phyloP scores from a whole-genome alignment of 2,329 filamentous ascomycete species.

The Pseudogymnoascus sp. region DNA sequence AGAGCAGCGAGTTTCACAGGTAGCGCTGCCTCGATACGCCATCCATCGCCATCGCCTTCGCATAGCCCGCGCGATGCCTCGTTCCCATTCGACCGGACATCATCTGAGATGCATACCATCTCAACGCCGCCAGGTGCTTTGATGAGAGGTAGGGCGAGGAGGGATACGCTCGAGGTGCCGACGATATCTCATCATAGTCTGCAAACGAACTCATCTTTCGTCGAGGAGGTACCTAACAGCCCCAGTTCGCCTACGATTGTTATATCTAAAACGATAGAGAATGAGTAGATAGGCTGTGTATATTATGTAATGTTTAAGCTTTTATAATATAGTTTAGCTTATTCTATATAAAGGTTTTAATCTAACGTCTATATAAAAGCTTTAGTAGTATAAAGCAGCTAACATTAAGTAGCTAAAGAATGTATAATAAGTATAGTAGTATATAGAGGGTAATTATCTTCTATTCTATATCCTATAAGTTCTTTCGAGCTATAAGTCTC shows the following conservation, averaged over 20 bases:
- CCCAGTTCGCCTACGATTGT: not conserved
- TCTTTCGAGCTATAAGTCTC: no score
- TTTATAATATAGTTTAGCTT: no score
- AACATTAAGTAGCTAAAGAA: no score
- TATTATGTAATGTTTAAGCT: no score
- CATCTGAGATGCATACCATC: slow-evolving; percentile 17
- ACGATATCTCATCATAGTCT: not conserved
- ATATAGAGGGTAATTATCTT: no score
- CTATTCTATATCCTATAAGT: no score
- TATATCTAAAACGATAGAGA: not conserved
- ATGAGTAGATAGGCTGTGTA: no score
- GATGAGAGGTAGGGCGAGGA: not conserved
- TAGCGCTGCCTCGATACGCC: slow-evolving; percentile 29
- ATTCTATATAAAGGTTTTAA: no score
- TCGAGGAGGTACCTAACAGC: not conserved
- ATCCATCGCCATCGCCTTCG: slow-evolving; percentile 21
- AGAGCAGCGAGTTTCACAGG: slow-evolving; percentile 36
- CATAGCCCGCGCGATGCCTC: slow-evolving; percentile 21
- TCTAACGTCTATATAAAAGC: no score
- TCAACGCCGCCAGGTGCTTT: slow-evolving; percentile 5
- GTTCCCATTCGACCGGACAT: slow-evolving; percentile 17
- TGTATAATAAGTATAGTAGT: no score
- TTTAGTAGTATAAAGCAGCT: no score
- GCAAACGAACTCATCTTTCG: not conserved
- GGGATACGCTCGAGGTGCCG: slow-evolving; percentile 15